phyloP scores from a whole-genome alignment of 495 filamentous ascomycete genomes.

The Articulospora tetracladia region DNA sequence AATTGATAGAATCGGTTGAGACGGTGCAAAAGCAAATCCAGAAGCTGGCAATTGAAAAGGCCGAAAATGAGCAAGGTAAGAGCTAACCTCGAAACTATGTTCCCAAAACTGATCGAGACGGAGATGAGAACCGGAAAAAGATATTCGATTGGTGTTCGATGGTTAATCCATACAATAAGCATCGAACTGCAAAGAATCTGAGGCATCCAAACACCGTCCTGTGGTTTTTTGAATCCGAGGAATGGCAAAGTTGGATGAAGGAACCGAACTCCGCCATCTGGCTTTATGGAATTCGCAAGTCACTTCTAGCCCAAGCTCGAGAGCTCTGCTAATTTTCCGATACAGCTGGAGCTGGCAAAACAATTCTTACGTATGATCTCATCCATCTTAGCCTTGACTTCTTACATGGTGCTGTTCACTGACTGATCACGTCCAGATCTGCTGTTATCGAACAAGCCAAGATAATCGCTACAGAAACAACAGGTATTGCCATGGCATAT shows the following conservation, averaged over 20 bases:
- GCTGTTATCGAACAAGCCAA: slow-evolving; percentile 6
- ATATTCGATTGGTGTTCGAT: slow-evolving; percentile 8
- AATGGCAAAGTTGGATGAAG: slow-evolving; percentile 2
- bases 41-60: not conserved
- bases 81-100: not conserved
- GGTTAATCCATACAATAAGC: slow-evolving; percentile 5
- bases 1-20: not conserved
- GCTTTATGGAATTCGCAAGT: slow-evolving; percentile 6
- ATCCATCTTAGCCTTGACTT: not conserved
- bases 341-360: slow-evolving; percentile 6
- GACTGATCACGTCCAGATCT: not conserved
- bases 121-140: slow-evolving; percentile 2
- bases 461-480: not conserved
- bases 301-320: not conserved
- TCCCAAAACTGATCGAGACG: not conserved
- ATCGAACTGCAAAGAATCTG: slow-evolving; percentile 1
- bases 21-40: not conserved
- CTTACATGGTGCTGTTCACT: not conserved
- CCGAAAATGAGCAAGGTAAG: slow-evolving; percentile 9
- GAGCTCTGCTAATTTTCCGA: not conserved
- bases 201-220: slow-evolving; percentile 8
- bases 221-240: slow-evolving; percentile 5
- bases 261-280: slow-evolving; percentile 2
- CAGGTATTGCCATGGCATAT: not conserved
- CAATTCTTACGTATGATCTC: slow-evolving; percentile 1